Conservation (phyloP, 2,329 filamentous ascomycete genomes). For the Ceratocystis albifundus region DNA sequence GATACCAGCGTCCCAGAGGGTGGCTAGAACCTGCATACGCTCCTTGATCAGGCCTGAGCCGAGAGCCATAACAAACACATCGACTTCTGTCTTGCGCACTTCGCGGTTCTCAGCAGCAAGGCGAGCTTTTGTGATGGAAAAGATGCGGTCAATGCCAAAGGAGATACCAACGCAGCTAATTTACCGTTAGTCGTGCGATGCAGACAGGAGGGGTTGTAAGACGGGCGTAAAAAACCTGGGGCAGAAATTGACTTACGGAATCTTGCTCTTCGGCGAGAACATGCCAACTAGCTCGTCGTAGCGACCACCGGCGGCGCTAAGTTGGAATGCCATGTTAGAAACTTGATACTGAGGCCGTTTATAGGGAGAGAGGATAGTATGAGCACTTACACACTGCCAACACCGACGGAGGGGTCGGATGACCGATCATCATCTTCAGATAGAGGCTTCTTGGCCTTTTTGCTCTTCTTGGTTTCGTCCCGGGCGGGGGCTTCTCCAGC, state of each 20-base stretch:
- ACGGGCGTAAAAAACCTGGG: neutral
- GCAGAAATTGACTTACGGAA: conserved; percentile 40
- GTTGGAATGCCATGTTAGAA: conserved; percentile 3
- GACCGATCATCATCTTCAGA: conserved; percentile 54
- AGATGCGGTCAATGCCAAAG: conserved; percentile 91
- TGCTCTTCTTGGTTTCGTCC: conserved; percentile 34
- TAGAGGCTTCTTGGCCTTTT: conserved; percentile 38
- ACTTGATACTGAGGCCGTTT: neutral
- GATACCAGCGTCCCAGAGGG: conserved; percentile 76
- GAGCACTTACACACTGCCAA: conserved; percentile 54
- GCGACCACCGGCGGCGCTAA: conserved; percentile 64
- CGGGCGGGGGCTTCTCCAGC: conserved; percentile 29
- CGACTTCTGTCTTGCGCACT: conserved; percentile 60
- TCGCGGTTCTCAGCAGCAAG: conserved; percentile 50
- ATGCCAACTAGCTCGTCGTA: conserved; percentile 92
- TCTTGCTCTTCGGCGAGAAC: conserved; percentile 75
- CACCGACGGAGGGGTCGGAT: conserved; percentile 66
- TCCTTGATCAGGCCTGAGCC: conserved; percentile 70
- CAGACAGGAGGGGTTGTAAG: neutral
- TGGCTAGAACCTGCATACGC: conserved; percentile 66
- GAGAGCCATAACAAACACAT: conserved; percentile 92
- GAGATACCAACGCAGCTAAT: conserved; percentile 48
- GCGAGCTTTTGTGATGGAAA: conserved; percentile 75
- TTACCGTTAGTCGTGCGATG: neutral
- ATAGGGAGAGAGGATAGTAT: neutral